Percentiles rank a stretch among this genome's conserved stretches.
Conservation (phyloP, 176 grass and related monocot species). For the Ananas comosus region DNA sequence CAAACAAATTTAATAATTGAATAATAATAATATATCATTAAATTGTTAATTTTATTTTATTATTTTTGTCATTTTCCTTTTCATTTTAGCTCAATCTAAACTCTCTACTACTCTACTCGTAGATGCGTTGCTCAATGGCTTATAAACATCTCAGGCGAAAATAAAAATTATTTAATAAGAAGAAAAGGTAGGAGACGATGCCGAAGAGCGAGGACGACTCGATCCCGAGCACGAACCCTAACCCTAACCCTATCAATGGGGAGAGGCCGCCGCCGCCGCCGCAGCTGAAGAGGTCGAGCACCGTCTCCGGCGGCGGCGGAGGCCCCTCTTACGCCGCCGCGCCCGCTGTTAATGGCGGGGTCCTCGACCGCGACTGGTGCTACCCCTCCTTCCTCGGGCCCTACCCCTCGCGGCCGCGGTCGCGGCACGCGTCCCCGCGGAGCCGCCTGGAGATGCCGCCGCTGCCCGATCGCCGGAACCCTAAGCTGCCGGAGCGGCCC, state of each 20-base stretch:
- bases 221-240: constrained; percentile 14
- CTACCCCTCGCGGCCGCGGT: constrained; percentile 30
- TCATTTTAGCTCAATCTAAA: background rate
- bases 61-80: background rate
- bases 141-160: background rate
- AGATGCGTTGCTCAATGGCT: background rate
- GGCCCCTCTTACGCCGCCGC: constrained; percentile 30
- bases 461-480: constrained; percentile 10
- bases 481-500: constrained; percentile 16
- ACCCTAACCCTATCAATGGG: constrained; percentile 19
- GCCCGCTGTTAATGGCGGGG: constrained; percentile 16
- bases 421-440: constrained; percentile 17
- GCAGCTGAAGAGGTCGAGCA: constrained; percentile 14
- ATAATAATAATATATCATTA: background rate
- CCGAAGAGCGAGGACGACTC: constrained; percentile 41
- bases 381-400: constrained; percentile 77
- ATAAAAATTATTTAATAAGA: background rate
- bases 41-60: background rate
- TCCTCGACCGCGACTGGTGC: constrained; percentile 77
- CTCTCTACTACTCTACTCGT: background rate
- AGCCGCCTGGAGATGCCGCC: constrained; percentile 2
- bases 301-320: constrained; percentile 14
- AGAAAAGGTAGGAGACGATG: constrained; percentile 23
- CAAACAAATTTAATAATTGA: background rate
- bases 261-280: constrained; percentile 13